These are phyloP conservation scores for Trichoderma endophyticum DNA, from an alignment of 2,329 filamentous ascomycete genomes.

Conservation along the genomic window DNA sequence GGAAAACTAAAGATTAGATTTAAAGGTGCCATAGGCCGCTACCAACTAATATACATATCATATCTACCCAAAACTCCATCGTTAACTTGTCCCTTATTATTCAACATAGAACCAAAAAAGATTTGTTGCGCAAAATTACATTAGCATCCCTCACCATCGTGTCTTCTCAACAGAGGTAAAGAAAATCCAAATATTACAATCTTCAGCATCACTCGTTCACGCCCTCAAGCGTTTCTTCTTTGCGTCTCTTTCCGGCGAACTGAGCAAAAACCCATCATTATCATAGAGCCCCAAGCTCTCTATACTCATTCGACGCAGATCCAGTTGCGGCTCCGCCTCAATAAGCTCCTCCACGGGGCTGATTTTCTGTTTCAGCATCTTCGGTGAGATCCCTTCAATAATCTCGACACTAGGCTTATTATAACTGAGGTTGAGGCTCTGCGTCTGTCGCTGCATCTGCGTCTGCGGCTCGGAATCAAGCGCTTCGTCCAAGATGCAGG, in stretches of 20 bases:
- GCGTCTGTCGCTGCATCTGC: constrained; percentile 21
- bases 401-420: constrained; percentile 22
- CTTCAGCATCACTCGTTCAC: neutral
- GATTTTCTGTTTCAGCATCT: constrained; percentile 23
- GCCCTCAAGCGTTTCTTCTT: constrained; percentile 15
- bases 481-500: constrained; percentile 20
- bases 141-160: neutral
- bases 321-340: constrained; percentile 25
- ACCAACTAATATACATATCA: neutral
- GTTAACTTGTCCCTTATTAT: neutral
- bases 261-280: constrained; percentile 44
- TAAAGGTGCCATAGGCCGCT: neutral
- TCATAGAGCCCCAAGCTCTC: constrained; percentile 46
- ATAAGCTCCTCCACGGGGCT: constrained; percentile 29
- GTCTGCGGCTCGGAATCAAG: constrained; percentile 9
- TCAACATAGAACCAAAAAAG: neutral
- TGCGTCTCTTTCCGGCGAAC: constrained; percentile 38
- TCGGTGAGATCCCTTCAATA: neutral
- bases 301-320: constrained; percentile 28
- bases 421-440: constrained; percentile 23
- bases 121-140: neutral
- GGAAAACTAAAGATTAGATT: constrained; percentile 9
- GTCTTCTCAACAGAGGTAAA: neutral
- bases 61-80: neutral
- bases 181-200: neutral